phyloP scores from a whole-genome alignment of 257 asterid species.

The Solanum corneliomulleri region DNA sequence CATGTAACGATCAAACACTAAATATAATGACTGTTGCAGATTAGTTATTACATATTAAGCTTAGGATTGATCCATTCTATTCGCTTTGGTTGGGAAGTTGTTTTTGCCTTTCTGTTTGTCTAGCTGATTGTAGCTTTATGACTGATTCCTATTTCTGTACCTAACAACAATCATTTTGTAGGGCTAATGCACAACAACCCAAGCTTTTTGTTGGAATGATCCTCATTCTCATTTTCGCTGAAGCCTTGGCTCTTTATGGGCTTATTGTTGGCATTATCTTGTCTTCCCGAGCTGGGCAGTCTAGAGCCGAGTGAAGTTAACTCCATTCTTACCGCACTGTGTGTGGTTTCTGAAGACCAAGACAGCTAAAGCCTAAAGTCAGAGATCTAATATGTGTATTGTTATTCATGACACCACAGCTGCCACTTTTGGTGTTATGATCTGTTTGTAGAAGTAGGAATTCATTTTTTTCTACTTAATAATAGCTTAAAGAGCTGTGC shows the following conservation, averaged over 20 bases:
- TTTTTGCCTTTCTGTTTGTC: neutral
- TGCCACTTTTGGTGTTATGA: neutral
- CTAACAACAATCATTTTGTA: conserved; percentile 7
- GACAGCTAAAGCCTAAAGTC: neutral
- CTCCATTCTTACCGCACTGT: neutral
- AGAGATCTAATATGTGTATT: neutral
- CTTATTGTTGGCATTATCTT: conserved; percentile 62
- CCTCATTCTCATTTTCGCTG: conserved; percentile 67
- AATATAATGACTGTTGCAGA: neutral
- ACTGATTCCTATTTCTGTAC: neutral
- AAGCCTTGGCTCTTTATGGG: conserved; percentile 67
- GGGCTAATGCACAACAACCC: conserved; percentile 72
- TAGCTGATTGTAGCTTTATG: neutral
- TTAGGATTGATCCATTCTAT: neutral
- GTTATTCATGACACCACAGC: neutral
- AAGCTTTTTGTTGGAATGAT: conserved; percentile 75
- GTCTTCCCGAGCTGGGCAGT: conserved; percentile 73
- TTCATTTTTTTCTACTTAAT: neutral
- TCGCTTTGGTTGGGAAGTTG: neutral
- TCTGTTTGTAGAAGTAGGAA: neutral
- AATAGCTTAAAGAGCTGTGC: neutral
- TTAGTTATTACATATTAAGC: neutral
- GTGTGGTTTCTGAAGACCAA: neutral
- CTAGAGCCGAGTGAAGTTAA: conserved; percentile 46
- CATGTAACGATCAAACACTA: neutral